Evolutionary conservation across 1,284 basidiomycete species (phyloP).

Genomic region (Phellopilus nigrolimitatus): DNA sequence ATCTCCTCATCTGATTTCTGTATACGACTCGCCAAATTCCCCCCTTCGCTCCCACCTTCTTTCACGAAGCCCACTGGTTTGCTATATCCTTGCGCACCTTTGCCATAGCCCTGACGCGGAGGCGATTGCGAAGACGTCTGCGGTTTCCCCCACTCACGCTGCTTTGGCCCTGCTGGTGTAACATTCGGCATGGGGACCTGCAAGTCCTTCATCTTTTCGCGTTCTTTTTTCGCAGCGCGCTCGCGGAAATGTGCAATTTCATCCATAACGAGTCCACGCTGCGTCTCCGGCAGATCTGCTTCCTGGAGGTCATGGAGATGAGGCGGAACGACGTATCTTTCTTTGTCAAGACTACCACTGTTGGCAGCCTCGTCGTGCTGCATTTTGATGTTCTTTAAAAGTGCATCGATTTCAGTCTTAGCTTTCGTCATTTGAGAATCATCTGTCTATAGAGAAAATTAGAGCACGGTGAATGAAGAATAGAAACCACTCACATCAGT

Average conservation of each 20-base stretch:
- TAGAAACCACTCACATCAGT: constrained; percentile 58
- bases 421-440: constrained; percentile 52
- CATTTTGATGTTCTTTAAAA: constrained; percentile 58
- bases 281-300: constrained; percentile 92
- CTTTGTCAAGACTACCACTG: constrained; percentile 65
- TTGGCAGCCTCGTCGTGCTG: constrained; percentile 63
- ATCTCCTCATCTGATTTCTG: constrained; percentile 82
- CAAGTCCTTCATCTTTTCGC: constrained; percentile 70
- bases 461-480: constrained; percentile 9
- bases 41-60: constrained; percentile 40
- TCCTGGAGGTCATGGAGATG: constrained; percentile 94
- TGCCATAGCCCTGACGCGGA: constrained; percentile 45
- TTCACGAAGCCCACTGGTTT: constrained; percentile 80
- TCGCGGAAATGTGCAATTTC: constrained; percentile 94
- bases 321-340: constrained; percentile 84
- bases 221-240: constrained; percentile 79
- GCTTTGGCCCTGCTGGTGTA: constrained; percentile 66
- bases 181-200: constrained; percentile 22
- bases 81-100: constrained; percentile 68
- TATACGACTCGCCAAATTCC: constrained; percentile 26
- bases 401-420: constrained; percentile 48
- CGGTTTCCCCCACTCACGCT: constrained; percentile 70
- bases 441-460: constrained; percentile 44
- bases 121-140: constrained; percentile 36
- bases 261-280: constrained; percentile 87